Percentiles rank a stretch among this genome's conserved stretches.
Conservation (phyloP, 306 rosid species). For the Gastrolobium villosum region DNA sequence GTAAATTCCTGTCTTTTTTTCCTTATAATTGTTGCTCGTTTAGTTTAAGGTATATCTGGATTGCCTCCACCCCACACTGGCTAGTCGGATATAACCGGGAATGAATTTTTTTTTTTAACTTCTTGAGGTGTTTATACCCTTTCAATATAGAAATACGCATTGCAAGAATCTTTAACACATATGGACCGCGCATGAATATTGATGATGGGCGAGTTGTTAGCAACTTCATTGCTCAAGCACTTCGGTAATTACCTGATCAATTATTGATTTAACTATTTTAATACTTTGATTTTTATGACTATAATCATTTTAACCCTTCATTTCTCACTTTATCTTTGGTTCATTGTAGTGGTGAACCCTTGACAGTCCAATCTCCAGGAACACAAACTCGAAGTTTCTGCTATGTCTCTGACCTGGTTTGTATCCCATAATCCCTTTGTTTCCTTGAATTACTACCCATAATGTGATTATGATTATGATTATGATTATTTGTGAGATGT, state of each 20-base stretch:
- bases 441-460: constrained; percentile 4
- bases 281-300: neutral
- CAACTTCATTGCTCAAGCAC: constrained; percentile 87
- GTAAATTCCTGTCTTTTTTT: constrained; percentile 47
- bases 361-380: constrained; percentile 75
- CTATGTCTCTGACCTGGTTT: constrained; percentile 73
- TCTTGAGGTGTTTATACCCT: neutral
- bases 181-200: constrained; percentile 88
- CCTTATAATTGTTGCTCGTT: neutral
- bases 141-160: constrained; percentile 68
- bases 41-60: constrained; percentile 6
- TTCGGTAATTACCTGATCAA: constrained; percentile 63
- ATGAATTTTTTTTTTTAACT: too few species aligned
- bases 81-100: too few species aligned
- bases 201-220: constrained; percentile 89
- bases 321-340: constrained; percentile 18
- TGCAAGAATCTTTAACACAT: constrained; percentile 86
- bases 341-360: constrained; percentile 64
- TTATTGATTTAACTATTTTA: constrained; percentile 21
- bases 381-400: constrained; percentile 82
- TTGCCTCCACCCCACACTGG: too few species aligned
- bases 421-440: constrained; percentile 9
- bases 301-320: neutral
- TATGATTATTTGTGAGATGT: constrained; percentile 20
- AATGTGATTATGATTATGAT: constrained; percentile 18